Percentiles rank a stretch among this genome's conserved stretches.
Evolutionary conservation across 352 stramenopile species (phyloP).

Genomic region (Phytophthora agathidicida): DNA sequence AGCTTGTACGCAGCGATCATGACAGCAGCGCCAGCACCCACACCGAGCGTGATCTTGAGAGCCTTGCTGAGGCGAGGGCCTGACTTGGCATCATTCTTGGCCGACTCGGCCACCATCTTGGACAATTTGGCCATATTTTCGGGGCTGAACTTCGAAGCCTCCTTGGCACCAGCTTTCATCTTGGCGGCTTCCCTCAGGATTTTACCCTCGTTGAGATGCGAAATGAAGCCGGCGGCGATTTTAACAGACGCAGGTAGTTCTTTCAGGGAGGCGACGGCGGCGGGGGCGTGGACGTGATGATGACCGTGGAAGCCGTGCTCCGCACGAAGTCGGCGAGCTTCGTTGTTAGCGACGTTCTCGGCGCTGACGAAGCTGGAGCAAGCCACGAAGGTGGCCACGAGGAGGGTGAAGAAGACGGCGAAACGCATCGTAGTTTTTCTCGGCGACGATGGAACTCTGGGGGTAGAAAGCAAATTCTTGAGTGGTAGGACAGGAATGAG

Average conservation of each 20-base stretch:
- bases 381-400: neutral
- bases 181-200: neutral
- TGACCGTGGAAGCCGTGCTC: neutral
- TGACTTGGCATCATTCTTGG: neutral
- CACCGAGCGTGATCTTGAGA: neutral
- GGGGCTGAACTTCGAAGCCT: neutral
- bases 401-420: neutral
- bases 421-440: neutral
- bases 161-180: neutral
- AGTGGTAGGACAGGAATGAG: too few species aligned
- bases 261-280: too few species aligned
- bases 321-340: neutral
- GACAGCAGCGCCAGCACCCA: neutral
- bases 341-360: neutral
- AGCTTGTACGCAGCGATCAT: too few species aligned
- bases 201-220: neutral
- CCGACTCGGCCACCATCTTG: neutral
- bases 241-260: too few species aligned
- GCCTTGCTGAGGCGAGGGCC: neutral
- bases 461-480: too few species aligned
- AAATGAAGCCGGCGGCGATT: neutral
- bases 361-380: constrained; percentile 1
- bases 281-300: too few species aligned
- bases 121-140: neutral
- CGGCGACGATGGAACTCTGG: too few species aligned